phyloP scores from a whole-genome alignment of 331 rosid species.

The Acacia pycnantha region DNA sequence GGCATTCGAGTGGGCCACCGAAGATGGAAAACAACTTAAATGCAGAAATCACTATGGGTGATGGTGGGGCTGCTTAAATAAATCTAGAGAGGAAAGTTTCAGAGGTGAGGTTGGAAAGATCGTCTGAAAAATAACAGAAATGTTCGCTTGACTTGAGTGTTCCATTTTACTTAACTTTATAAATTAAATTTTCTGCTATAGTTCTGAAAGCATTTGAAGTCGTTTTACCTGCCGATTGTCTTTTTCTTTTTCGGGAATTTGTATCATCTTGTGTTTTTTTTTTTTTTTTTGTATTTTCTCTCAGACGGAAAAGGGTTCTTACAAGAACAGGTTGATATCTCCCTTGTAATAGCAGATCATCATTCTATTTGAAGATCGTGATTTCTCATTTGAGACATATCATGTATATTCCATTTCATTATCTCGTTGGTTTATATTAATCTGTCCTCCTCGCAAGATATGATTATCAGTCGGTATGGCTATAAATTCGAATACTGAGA shows the following conservation, averaged over 20 bases:
- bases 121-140: conserved; percentile 27
- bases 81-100: conserved; percentile 29
- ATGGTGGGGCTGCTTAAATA: conserved; percentile 46
- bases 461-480: neutral
- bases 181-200: conserved; percentile 31
- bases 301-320: conserved; percentile 5
- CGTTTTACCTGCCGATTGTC: conserved; percentile 20
- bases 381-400: conserved; percentile 30
- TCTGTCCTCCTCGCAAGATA: neutral
- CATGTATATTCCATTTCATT: conserved; percentile 26
- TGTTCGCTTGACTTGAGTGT: conserved; percentile 42
- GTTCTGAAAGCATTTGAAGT: conserved; percentile 38
- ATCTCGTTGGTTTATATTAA: neutral
- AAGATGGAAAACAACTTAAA: conserved; percentile 62
- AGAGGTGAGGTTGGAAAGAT: conserved; percentile 32
- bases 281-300: conserved; percentile 2
- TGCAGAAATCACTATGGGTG: conserved; percentile 42
- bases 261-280: conserved; percentile 5
- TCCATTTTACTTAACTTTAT: conserved; percentile 31
- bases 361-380: conserved; percentile 18
- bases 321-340: conserved; percentile 18
- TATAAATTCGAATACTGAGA: neutral
- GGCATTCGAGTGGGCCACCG: conserved; percentile 78
- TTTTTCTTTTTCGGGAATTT: neutral
- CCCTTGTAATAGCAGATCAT: conserved; percentile 14